Percentiles rank a stretch among this genome's conserved stretches.
Evolutionary conservation across 176 grass and related monocot species (phyloP).

Genomic region (Bromus sterilis): DNA sequence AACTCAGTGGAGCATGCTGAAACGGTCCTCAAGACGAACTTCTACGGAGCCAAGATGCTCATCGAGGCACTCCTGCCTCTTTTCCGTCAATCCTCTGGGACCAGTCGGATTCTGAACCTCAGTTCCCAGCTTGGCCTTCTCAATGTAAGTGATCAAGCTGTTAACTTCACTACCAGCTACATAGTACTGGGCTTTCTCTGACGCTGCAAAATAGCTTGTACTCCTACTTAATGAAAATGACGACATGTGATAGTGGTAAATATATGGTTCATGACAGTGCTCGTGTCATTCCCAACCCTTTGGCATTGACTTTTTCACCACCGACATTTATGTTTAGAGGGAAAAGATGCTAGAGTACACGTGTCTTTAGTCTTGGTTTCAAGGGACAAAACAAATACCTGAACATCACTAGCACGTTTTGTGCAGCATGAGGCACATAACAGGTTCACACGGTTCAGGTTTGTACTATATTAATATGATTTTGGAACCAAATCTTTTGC

Average conservation of each 20-base stretch:
- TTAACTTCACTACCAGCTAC: neutral
- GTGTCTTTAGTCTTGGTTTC: neutral
- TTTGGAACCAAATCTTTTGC: neutral
- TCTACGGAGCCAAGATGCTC: constrained; percentile 70
- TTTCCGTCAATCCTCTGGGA: constrained; percentile 44
- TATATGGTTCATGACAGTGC: neutral
- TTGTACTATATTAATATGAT: neutral
- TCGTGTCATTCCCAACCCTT: neutral
- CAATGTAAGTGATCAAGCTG: constrained; percentile 48
- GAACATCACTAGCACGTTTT: neutral
- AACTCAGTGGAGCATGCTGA: constrained; percentile 87
- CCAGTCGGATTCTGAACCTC: constrained; percentile 79
- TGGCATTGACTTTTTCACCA: neutral
- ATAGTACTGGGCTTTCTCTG: neutral
- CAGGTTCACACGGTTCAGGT: neutral
- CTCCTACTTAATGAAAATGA: neutral
- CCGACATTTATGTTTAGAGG: neutral
- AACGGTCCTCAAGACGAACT: constrained; percentile 71
- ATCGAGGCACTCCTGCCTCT: constrained; percentile 65
- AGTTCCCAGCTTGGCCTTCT: constrained; percentile 93
- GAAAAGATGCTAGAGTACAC: neutral
- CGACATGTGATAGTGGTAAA: too few species aligned
- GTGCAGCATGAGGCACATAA: neutral
- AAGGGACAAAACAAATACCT: neutral
- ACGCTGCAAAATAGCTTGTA: neutral